A percentile compares a stretch with the other conserved stretches of the same genome.
phyloP scores from a whole-genome alignment of 2,329 filamentous ascomycete genomes.

The Macrophomina pseudophaseolina region DNA sequence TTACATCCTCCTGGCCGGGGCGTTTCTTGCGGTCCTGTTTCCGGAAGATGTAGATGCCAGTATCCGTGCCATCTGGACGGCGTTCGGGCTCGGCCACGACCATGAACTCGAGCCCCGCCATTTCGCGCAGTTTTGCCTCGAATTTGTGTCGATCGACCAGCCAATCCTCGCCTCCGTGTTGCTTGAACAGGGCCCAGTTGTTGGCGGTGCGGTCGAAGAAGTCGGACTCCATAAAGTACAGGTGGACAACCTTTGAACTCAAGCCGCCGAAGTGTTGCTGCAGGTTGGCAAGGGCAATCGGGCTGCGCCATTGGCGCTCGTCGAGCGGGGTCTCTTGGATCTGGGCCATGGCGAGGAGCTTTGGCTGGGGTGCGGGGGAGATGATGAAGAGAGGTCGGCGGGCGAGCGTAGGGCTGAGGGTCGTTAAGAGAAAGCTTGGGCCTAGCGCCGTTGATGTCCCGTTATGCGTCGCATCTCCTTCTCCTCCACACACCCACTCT shows the following conservation, averaged over 20 bases:
- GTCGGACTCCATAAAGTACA: conserved; percentile 67
- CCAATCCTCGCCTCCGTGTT: conserved; percentile 52
- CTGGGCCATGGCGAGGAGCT: conserved; percentile 33
- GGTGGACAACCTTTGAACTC: conserved; percentile 53
- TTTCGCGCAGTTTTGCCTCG: conserved; percentile 59
- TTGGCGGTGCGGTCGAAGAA: conserved; percentile 67
- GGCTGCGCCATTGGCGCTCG: conserved; percentile 39
- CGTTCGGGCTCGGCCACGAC: conserved; percentile 63
- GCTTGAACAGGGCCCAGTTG: conserved; percentile 60
- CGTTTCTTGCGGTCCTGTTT: conserved; percentile 52
- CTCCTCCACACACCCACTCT: conserved; percentile 17
- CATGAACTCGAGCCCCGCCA: conserved; percentile 64
- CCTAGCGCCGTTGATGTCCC: background rate
- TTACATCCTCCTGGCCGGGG: conserved; percentile 56
- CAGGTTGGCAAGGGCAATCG: conserved; percentile 32
- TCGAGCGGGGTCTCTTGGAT: conserved; percentile 39
- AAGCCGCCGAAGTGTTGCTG: conserved; percentile 25
- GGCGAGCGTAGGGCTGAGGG: conserved; percentile 17
- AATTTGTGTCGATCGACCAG: conserved; percentile 62
- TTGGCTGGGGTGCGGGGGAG: conserved; percentile 4
- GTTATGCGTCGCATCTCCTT: conserved; percentile 19
- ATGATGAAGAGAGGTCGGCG: conserved; percentile 26
- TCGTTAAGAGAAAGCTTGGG: background rate
- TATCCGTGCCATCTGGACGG: conserved; percentile 49
- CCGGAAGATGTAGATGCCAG: conserved; percentile 64